A percentile compares a stretch with the other conserved stretches of the same genome.
Conservation (phyloP, 495 filamentous ascomycete species). For the Lasiosphaeria ovina region DNA sequence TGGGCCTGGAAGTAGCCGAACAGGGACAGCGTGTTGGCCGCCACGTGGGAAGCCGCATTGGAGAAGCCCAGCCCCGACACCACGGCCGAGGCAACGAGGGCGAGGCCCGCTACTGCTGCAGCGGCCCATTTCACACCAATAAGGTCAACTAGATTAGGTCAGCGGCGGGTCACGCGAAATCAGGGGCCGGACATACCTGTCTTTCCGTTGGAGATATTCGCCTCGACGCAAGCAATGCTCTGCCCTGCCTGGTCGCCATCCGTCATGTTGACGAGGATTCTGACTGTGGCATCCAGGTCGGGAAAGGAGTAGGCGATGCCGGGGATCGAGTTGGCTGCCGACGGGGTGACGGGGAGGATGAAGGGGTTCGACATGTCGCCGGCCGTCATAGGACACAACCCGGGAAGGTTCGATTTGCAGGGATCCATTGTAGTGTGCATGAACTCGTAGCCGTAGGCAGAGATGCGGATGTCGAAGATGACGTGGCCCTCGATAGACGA, state of each 20-base stretch:
- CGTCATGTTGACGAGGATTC: constrained; percentile 73
- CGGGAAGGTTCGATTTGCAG: constrained; percentile 65
- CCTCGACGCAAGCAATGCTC: constrained; percentile 84
- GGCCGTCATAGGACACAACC: constrained; percentile 90
- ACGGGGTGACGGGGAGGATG: constrained; percentile 57
- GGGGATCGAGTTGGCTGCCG: constrained; percentile 65
- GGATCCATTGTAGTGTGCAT: constrained; percentile 67
- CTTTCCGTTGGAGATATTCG: constrained; percentile 85
- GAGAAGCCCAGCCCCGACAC: constrained; percentile 81
- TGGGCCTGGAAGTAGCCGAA: constrained; percentile 96
- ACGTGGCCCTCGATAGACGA: constrained; percentile 86
- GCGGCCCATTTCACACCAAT: constrained; percentile 85
- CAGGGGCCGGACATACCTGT: constrained; percentile 43
- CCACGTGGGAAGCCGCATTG: constrained; percentile 96
- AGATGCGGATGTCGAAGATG: constrained; percentile 68
- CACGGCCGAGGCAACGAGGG: constrained; percentile 78
- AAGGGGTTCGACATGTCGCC: constrained; percentile 76
- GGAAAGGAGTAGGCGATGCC: constrained; percentile 87
- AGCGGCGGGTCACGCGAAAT: neutral
- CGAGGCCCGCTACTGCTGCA: constrained; percentile 81
- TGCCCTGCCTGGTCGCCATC: constrained; percentile 41
- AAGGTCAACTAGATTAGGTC: constrained; percentile 61
- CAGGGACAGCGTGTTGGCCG: constrained; percentile 86
- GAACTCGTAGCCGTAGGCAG: constrained; percentile 78
- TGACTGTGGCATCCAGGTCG: constrained; percentile 86